Evolutionary conservation across 2,329 filamentous ascomycete species (phyloP).

Genomic region (Trichoderma simmonsii): DNA sequence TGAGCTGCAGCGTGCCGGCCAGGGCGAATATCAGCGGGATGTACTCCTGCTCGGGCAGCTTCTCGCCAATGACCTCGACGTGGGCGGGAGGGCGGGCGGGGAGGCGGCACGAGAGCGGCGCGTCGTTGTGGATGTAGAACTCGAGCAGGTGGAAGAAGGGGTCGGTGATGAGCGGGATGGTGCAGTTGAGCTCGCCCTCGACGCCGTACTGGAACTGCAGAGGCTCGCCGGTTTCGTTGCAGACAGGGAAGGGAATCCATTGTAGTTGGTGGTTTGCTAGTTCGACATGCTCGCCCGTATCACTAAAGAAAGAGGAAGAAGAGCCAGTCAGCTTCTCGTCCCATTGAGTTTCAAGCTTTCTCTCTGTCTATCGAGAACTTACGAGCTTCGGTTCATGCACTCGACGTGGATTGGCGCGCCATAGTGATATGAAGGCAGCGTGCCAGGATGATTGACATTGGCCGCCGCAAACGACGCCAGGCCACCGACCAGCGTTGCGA

Average conservation of each 20-base stretch:
- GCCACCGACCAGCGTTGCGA: slow-evolving; percentile 24
- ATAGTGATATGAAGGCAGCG: slow-evolving; percentile 61
- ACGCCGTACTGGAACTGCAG: slow-evolving; percentile 85
- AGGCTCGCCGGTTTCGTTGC: slow-evolving; percentile 80
- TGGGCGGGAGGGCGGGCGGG: slow-evolving; percentile 67
- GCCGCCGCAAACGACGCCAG: slow-evolving; percentile 30
- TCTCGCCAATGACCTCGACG: slow-evolving; percentile 53
- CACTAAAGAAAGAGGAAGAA: slow-evolving; percentile 50
- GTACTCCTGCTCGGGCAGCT: slow-evolving; percentile 55
- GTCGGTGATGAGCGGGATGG: slow-evolving; percentile 71
- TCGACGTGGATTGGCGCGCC: slow-evolving; percentile 66
- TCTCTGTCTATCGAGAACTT: slow-evolving; percentile 32
- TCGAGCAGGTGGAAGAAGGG: slow-evolving; percentile 86
- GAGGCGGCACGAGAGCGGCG: slow-evolving; percentile 85
- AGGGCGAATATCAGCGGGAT: slow-evolving; percentile 86
- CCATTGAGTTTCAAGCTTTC: neutral
- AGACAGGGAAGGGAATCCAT: slow-evolving; percentile 87
- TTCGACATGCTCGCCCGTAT: slow-evolving; percentile 87
- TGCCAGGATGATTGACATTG: slow-evolving; percentile 37
- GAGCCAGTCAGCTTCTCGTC: neutral
- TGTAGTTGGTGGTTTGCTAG: slow-evolving; percentile 77
- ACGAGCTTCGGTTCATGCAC: slow-evolving; percentile 73
- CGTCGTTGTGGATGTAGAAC: slow-evolving; percentile 97
- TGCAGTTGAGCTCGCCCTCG: slow-evolving; percentile 80
- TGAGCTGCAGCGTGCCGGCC: slow-evolving; percentile 81